These are phyloP conservation scores for Talaromyces funiculosus DNA, from an alignment of 2,329 filamentous ascomycete species.

Conservation along the genomic window DNA sequence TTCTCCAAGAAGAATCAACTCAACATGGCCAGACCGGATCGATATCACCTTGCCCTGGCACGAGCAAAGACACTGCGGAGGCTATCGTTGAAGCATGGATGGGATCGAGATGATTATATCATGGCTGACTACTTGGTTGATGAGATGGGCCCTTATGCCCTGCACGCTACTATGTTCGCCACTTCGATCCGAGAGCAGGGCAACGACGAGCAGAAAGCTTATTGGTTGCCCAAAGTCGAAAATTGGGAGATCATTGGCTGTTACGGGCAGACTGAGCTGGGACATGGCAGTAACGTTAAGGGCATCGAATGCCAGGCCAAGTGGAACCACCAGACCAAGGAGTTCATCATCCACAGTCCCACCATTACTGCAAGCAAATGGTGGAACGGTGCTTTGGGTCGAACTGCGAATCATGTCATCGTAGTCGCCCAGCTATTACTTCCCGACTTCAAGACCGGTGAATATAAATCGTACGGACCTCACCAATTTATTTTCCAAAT, in stretches of 20 bases:
- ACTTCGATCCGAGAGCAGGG: no score
- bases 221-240: conserved; percentile 63
- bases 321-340: conserved; percentile 68
- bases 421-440: conserved; percentile 76
- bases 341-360: conserved; percentile 68
- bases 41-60: conserved; percentile 63
- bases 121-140: conserved; percentile 64
- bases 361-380: conserved; percentile 71
- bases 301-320: conserved; percentile 68
- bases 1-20: no score
- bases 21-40: no score
- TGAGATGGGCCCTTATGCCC: conserved; percentile 67
- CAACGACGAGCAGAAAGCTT: conserved; percentile 65
- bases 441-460: conserved; percentile 60
- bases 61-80: conserved; percentile 65
- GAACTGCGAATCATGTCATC: conserved; percentile 69
- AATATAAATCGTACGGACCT: conserved; percentile 65
- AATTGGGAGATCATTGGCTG: conserved; percentile 70
- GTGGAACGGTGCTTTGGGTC: conserved; percentile 77
- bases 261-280: conserved; percentile 75
- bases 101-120: conserved; percentile 59
- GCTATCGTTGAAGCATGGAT: conserved; percentile 61
- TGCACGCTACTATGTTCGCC: conserved; percentile 68
- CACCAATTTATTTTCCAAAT: conserved; percentile 76
- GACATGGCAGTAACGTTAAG: conserved; percentile 71